Base-by-base conservation (phyloP, 176 grass and related monocot species). In the Poa annua region DNA sequence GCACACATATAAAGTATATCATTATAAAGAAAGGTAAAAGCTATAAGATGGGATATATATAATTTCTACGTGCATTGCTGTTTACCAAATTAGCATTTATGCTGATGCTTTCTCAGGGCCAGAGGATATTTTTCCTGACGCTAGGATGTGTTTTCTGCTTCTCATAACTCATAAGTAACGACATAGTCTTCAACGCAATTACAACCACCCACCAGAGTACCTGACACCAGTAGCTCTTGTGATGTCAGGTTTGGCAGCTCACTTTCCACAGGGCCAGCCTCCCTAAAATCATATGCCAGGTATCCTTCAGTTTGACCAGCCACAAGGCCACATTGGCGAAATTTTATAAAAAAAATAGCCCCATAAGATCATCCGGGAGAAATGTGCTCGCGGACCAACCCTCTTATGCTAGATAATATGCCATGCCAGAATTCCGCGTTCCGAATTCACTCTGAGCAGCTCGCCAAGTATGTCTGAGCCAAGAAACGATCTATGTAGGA, bases 381-480 rank as follows among this genome's bases (percentile, higher is more conserved):
- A 6, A 65, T 17, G 62, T 65, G 29, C 29, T 65, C 29, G 6
- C 14, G 7, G 1, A 83, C 41, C 11, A 63, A 26, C 11, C 24
- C 63, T 76, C 63, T 88, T 11, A 83, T 20, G 54, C 71, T 51
- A 34, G 2, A 41, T 10, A 88, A 22, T 17, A 78, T 32, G 21
- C 5, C 8, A 0, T 13, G 7, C 80, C 86, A 88, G 80, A 62
- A 82, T 2, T 87, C 38, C 68, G 15, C 0, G 4, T 70, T 41
- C 29, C 26, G 79, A 80, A 80, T 90, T 90, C 33, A 15, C 51
- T 52, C 66, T 83, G 14, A 90, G 33, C 0, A 83, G 8, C 59
- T 88, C 85, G 10, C 80, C 76, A 3, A 88, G 8, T 47, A 91
- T 36, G 0, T 88, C 88, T 77, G 81, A 69, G 25, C 26, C 85